Base-by-base conservation (phyloP, 78 protist genomes). In the Dictyostelium intermedium region DNA sequence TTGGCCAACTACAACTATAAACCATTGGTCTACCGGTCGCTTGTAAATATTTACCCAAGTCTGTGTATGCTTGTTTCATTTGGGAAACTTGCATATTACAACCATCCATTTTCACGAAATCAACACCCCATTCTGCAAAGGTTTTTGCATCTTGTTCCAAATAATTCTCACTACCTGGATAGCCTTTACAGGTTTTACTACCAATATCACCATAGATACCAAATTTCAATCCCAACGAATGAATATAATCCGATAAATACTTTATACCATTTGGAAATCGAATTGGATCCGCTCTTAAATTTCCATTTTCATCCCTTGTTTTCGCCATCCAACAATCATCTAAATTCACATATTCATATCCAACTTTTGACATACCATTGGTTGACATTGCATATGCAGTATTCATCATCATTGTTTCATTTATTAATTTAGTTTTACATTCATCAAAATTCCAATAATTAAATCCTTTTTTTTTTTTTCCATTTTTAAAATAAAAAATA, bases 171-270 rank as follows among this genome's bases (percentile, higher is more conserved):
- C 85, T 63, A 18, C 97, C 97, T 47, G 97, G 96, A 32, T 91
- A 80, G 0, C 97, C 96, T 1, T 34, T 73, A 85, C 98, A 97
- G 0, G 98, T 97, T 50, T 10, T 1, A 34, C 25, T 82, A 34
- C 98, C 98, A 27, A 93, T 96, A 34, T 72, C 79, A 5, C 95
- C 79, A 92, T 98, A 98, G n/a, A 97, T 47, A 9, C 99, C 99
- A 47, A 98, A 84, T 89, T 82, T 80, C 10, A 98, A 82, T 11
- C 98, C 98, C 8, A 79, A 34, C 18, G 97, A 35, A 82, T 98
- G 97, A 63, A 77, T 83, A 83, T 96, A 97, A 72, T 89, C 91
- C 27, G 97, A 95, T 27, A 97, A 89, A 35, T 78, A 81, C 6
- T 30, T n/a, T 37, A 98, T 97, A 34, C 98, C 98, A n/a, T 27